Evolutionary conservation across 129 eudicot species (phyloP), one percentile per base, ranked within the genome.

Genomic region (Centrapalus pauciflorus): DNA sequence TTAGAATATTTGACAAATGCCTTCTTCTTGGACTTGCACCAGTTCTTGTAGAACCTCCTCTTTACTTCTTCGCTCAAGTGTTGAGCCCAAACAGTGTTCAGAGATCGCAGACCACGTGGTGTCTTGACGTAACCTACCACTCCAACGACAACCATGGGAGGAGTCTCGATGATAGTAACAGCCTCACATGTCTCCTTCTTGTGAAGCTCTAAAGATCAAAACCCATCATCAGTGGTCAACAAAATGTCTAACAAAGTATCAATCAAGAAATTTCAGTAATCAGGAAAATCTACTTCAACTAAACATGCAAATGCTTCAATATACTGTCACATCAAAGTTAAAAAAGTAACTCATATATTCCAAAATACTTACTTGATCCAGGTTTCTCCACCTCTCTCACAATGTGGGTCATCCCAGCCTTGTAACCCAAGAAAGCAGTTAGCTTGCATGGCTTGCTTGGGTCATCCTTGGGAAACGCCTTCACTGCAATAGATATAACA

Each of bases 1-100:
- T 79, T 79, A 2, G 95, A 76, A 37, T 87, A 87, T 29, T 87
- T 87, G 10, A 80, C 75, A 40, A 87, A 83, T 0, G 95, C 95
- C 82, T 87, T 83, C 83, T 87, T 81, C 84, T 84, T 87, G 24
- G 95, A 87, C 72, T 87, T 87, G 90, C 85, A 81, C 90, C 95
- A 87, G 82, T 87, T 83, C 54, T 80, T 83, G 78, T 83, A 87
- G 64, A 87, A 87, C 45, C 95, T 72, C 73, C 95, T 87, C 79
- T 75, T 87, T 1, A 87, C 11, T 43, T 87, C 95, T 75, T 87
- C 90, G 30, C 85, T 83, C 48, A 87, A 25, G 73, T 87, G 90
- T 37, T 87, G 95, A 23, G 95, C 90, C 95, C 95, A 87, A 0
- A 87, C 95, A 57, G 95, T 83, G 74, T 74, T 70, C 70, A 84